phyloP scores from a whole-genome alignment of 2,329 filamentous ascomycete genomes.

The Knoxdaviesia proteae region DNA sequence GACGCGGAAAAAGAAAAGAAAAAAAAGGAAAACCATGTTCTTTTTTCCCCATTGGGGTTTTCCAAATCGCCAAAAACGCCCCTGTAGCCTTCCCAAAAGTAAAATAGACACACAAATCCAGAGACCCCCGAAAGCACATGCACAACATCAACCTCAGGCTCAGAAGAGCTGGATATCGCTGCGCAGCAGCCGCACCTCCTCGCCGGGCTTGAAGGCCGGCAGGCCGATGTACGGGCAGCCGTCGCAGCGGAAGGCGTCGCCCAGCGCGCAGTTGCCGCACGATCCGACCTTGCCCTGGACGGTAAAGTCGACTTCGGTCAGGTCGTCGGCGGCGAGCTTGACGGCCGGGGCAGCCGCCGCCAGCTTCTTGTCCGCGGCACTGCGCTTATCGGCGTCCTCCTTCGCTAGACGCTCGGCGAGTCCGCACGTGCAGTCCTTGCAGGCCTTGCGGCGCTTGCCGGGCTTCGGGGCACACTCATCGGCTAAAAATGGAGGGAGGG shows the following conservation, averaged over 20 bases:
- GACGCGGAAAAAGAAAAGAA: background rate
- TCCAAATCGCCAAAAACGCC: background rate
- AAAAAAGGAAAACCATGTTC: background rate
- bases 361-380: constrained; percentile 44
- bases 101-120: background rate
- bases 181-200: constrained; percentile 77
- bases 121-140: background rate
- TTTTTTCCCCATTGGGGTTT: background rate
- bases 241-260: constrained; percentile 68
- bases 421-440: constrained; percentile 95
- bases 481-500: constrained; percentile 22
- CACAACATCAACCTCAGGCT: constrained; percentile 5
- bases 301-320: constrained; percentile 87
- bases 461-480: constrained; percentile 72
- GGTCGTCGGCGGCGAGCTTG: constrained; percentile 52
- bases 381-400: constrained; percentile 59
- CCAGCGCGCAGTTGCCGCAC: constrained; percentile 83
- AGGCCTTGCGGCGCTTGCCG: constrained; percentile 76
- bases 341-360: constrained; percentile 32
- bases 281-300: constrained; percentile 93
- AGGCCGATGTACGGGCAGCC: constrained; percentile 69
- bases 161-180: constrained; percentile 60
- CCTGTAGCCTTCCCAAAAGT: background rate
- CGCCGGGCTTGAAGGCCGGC: constrained; percentile 89
- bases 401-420: constrained; percentile 66